Evolutionary conservation across 2,329 filamentous ascomycete species (phyloP).

Genomic region (Drechslera avenae): DNA sequence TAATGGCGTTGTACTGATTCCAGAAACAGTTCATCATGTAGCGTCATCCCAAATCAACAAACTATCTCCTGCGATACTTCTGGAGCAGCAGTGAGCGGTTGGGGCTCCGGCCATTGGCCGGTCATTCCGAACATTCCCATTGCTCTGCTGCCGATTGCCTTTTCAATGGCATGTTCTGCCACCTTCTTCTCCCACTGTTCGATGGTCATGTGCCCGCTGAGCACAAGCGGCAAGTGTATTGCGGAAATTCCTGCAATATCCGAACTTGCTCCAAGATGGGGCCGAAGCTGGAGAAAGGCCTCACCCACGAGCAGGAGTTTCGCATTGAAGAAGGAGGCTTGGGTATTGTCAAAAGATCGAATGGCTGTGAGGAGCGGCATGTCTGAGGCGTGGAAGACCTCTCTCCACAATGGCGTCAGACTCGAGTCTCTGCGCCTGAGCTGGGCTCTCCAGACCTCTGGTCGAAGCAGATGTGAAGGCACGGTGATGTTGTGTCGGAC

Average conservation of each 20-base stretch:
- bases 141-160: conserved; percentile 18
- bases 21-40: background rate
- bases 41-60: no score
- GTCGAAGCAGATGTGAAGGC: conserved; percentile 43
- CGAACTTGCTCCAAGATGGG: conserved; percentile 52
- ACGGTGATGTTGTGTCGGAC: conserved; percentile 48
- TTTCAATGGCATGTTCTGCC: conserved; percentile 30
- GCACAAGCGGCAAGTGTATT: conserved; percentile 41
- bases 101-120: conserved; percentile 20
- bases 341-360: conserved; percentile 44
- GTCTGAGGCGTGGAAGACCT: conserved; percentile 43
- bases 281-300: conserved; percentile 50
- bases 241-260: conserved; percentile 52
- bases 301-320: conserved; percentile 54
- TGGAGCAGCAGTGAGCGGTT: background rate
- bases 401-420: conserved; percentile 46
- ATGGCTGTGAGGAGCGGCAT: conserved; percentile 52
- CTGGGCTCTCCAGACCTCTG: conserved; percentile 44
- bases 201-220: conserved; percentile 40
- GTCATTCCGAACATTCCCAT: conserved; percentile 22
- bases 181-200: conserved; percentile 39
- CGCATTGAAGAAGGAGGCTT: conserved; percentile 46
- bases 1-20: no score
- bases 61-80: background rate
- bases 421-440: conserved; percentile 19